Base-by-base conservation (phyloP, 169 alveolate genomes). In the Plasmodium berghei region DNA sequence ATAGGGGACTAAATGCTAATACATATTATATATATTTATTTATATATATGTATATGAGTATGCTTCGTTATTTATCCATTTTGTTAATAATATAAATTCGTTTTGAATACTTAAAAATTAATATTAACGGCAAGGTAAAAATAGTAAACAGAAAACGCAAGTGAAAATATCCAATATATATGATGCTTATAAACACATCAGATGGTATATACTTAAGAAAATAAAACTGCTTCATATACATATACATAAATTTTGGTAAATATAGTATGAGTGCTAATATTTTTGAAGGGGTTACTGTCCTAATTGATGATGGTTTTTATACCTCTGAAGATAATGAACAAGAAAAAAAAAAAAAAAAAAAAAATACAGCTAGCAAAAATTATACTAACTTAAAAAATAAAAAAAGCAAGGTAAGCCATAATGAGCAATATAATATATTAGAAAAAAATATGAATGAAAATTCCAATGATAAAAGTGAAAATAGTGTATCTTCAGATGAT, bases 221-320 rank as follows among this genome's bases (percentile, higher is more conserved):
- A 16, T 34, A 34, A 34, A 34, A 34, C 42, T 5, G 42, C 8
- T 34, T 34, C 5, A 34, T 34, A 34, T 34, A 34, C 8, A 34
- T 34, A 34, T 34, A 34, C 42, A 34, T 34, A 34, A 9, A 9
- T 28, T 28, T 63, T 9, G 52, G 9, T 24, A 58, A 55, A 55
- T 58, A 66, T 72, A 69, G 42, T 48, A 83, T 83, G 85, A 61
- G 54, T 62, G 20, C 34, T 16, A 24, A 20, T 49, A 54, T 55
- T 18, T 20, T 70, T 49, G 87, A 87, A 63, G 89, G 55, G 9
- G 70, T 22, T 52, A 73, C 71, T 74, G 18, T 67, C 62, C 46
- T 74, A 40, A 48, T 87, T n/a, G 62, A 72, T 28, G 89, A 87
- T 28, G 48, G 48, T 4, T 85, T 73, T 67, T 73, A 52, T 24